Base-by-base conservation (phyloP, 176 grass and related monocot species). In the Stipa capillata region DNA sequence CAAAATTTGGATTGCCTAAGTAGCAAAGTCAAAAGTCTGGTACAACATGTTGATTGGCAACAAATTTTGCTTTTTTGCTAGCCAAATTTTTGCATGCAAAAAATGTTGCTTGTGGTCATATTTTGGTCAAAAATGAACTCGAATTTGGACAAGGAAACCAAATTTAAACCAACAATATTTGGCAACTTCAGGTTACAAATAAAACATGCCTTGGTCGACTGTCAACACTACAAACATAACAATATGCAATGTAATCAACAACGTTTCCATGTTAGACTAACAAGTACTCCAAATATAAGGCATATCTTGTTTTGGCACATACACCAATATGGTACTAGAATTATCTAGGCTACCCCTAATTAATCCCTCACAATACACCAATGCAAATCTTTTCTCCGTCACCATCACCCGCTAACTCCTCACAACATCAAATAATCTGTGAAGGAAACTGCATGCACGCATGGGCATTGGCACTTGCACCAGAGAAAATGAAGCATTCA, bases 211-310 rank as follows among this genome's bases (percentile, higher is more conserved):
- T 20, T 34, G 20, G 58, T 62, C 80, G 57, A 49, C 87, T 88
- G 58, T 85, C 82, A 82, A 51, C 81, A 44, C 77, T 48, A 37
- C 77, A 64, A 63, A 73, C 16, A 74, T 39, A 51, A 29, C 9
- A 35, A 40, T 51, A 53, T 32, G 34, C 35, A 73, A n/a, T n/a
- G n/a, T n/a, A n/a, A n/a, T n/a, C n/a, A n/a, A n/a, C n/a, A n/a
- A n/a, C n/a, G n/a, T n/a, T n/a, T n/a, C n/a, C n/a, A n/a, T n/a
- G 48, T 52, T 9, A 35, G 24, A 43, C 36, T 13, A 40, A 36
- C 43, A 51, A 33, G 42, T 81, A n/a, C n/a, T n/a, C n/a, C n/a
- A n/a, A n/a, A n/a, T n/a, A n/a, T n/a, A n/a, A n/a, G n/a, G n/a
- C n/a, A n/a, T n/a, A n/a, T n/a, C n/a, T n/a, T n/a, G n/a, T n/a